phyloP scores from a whole-genome alignment of 2,329 filamentous ascomycete species.

The Zarea fungicola region DNA sequence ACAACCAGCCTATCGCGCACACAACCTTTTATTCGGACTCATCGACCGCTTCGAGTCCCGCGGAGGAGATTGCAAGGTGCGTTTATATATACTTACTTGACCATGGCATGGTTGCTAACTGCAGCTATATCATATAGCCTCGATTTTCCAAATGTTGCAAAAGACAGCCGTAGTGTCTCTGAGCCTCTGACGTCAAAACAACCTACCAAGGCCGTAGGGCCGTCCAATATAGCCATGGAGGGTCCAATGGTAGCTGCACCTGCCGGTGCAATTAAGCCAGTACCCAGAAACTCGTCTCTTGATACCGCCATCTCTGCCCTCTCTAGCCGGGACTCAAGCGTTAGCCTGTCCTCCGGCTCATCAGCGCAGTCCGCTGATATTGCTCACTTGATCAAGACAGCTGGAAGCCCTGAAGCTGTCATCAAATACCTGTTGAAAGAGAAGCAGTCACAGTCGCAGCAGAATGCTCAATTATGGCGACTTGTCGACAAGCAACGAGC shows the following conservation, averaged over 20 bases:
- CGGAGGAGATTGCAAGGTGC: slow-evolving; percentile 28
- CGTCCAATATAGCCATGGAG: slow-evolving; percentile 39
- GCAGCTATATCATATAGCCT: slow-evolving; percentile 22
- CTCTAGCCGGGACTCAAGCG: slow-evolving; percentile 53
- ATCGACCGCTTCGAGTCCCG: slow-evolving; percentile 29
- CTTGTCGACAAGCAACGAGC: slow-evolving; percentile 93
- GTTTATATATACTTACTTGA: background rate
- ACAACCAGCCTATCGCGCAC: slow-evolving; percentile 17
- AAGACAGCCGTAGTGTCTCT: slow-evolving; percentile 45
- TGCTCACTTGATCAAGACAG: slow-evolving; percentile 70
- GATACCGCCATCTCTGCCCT: slow-evolving; percentile 86
- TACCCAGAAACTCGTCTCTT: slow-evolving; percentile 76
- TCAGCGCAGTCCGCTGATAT: slow-evolving; percentile 57
- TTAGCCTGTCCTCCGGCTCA: slow-evolving; percentile 46
- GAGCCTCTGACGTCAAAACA: slow-evolving; percentile 38
- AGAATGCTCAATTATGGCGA: slow-evolving; percentile 91
- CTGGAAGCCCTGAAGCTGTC: slow-evolving; percentile 83
- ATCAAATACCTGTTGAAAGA: slow-evolving; percentile 87
- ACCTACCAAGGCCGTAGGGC: slow-evolving; percentile 27
- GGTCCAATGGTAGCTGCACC: slow-evolving; percentile 38
- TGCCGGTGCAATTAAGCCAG: slow-evolving; percentile 33
- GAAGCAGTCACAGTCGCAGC: slow-evolving; percentile 80
- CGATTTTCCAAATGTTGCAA: slow-evolving; percentile 30
- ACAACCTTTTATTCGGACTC: slow-evolving; percentile 34
- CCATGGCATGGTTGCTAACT: background rate